These are phyloP conservation scores for Sclerotinia glacialis DNA, from an alignment of 2,329 filamentous ascomycete genomes.

Conservation along the genomic window DNA sequence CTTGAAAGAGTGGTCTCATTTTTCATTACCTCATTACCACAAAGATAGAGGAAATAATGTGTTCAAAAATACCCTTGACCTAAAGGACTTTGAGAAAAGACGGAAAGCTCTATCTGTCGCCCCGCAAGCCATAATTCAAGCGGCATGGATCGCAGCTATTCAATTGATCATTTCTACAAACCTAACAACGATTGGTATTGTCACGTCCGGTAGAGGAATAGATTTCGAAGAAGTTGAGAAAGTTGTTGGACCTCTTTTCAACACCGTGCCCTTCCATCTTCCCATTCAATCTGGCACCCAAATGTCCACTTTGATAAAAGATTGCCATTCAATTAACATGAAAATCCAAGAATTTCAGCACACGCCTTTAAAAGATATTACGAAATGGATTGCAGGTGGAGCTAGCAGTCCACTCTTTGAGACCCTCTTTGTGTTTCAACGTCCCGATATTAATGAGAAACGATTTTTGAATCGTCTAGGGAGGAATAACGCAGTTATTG, in stretches of 20 bases:
- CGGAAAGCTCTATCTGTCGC: conserved; percentile 66
- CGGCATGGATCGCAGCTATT: conserved; percentile 67
- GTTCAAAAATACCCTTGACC: conserved; percentile 39
- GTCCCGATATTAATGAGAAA: conserved; percentile 41
- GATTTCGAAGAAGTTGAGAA: conserved; percentile 62
- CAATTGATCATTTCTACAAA: conserved; percentile 47
- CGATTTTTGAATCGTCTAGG: conserved; percentile 48
- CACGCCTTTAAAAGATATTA: conserved; percentile 72
- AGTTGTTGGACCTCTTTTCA: conserved; percentile 82
- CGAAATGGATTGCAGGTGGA: conserved; percentile 66
- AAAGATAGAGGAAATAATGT: conserved; percentile 28
- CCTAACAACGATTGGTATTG: conserved; percentile 59
- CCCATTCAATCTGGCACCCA: conserved; percentile 45
- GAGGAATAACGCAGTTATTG: conserved; percentile 51
- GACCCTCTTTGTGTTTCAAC: conserved; percentile 78
- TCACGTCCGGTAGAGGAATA: conserved; percentile 75
- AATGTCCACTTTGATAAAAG: conserved; percentile 58
- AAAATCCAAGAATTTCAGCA: conserved; percentile 70
- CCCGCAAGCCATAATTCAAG: conserved; percentile 74
- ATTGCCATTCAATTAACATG: conserved; percentile 70
- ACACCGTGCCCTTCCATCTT: conserved; percentile 74
- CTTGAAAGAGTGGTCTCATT: conserved; percentile 31
- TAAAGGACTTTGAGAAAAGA: conserved; percentile 49
- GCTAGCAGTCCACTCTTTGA: conserved; percentile 66
- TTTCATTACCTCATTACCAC: conserved; percentile 22